Evolutionary conservation across 2,329 filamentous ascomycete species (phyloP), one percentile per base, ranked within the genome.

Genomic region (Aspergillus brasiliensis): DNA sequence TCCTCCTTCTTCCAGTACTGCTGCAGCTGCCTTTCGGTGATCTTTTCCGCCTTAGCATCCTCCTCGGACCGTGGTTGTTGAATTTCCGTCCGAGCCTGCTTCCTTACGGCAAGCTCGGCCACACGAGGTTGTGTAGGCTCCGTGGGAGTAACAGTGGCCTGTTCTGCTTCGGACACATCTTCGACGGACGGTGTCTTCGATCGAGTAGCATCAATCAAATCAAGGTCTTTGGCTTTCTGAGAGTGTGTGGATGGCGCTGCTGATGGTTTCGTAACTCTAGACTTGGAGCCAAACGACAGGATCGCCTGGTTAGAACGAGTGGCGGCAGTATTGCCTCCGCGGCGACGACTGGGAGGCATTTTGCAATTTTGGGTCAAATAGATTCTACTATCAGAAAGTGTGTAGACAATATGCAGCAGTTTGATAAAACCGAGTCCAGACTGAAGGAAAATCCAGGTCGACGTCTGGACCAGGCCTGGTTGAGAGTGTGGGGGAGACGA

Each of bases 1-100:
- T 97, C 91, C 65, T 94, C 86, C 10, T 76, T 76, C 65, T 81
- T 81, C 92, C 92, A 97, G 74, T 97, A 97, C 70, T 81, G 82
- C 67, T 84, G 84, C 63, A 98, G 87, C 68, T 91, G 87, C 51
- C 83, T 79, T 58, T 90, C 84, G 7, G 84, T 85, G 44, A 96
- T 77, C 65, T 86, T 84, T 63, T 86, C 81, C 1, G 92, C 92
- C 49, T 61, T 68, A 53, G 68, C 61, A 51, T 78, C 76, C 52
- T 75, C 73, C 46, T 71, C 71, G 1, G 70, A 73, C 55, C 65
- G 65, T 1, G 71, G 73, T 67, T 71, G 69, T 62, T 67, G 69
- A 61, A 64, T 62, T 54, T 71, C 83, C 5, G 75, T 78, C 60
- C 81, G 82, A 6, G 80, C 80, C 71, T 83, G 85, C 66, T 81